Evolutionary conservation across 306 rosid genomes (phyloP).

Genomic region (Ziziphus jujuba): DNA sequence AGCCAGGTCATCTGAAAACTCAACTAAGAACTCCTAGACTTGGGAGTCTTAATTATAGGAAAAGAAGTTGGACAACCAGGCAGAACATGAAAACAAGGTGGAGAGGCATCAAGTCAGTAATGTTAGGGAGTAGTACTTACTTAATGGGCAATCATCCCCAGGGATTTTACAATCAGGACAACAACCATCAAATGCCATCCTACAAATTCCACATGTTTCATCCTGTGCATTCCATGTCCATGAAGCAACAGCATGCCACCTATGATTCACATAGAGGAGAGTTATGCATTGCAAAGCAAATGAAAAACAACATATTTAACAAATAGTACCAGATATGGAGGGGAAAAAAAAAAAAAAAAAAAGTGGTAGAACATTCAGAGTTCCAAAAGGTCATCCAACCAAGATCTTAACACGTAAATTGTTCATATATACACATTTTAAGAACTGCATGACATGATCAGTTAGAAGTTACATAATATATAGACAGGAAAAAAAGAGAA

Average conservation of each 20-base stretch:
- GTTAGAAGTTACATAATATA: too few species aligned
- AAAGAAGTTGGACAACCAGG: too few species aligned
- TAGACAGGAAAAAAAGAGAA: slow-evolving; percentile 17
- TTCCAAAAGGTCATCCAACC: not conserved
- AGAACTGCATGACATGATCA: not conserved
- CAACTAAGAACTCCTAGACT: too few species aligned
- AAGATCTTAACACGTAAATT: not conserved
- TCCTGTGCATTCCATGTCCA: slow-evolving; percentile 98
- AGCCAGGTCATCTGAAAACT: too few species aligned
- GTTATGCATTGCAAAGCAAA: not conserved
- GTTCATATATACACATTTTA: not conserved
- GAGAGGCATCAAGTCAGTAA: not conserved
- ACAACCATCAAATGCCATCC: slow-evolving; percentile 97
- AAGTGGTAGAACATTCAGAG: not conserved
- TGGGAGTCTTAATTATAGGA: too few species aligned
- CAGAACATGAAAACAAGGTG: not conserved
- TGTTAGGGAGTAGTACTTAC: slow-evolving; percentile 46
- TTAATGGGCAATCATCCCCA: slow-evolving; percentile 87
- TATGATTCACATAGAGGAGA: slow-evolving; percentile 29
- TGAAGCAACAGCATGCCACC: slow-evolving; percentile 89
- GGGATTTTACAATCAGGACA: slow-evolving; percentile 93
- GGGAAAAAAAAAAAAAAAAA: not conserved
- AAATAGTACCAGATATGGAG: not conserved
- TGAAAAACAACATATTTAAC: not conserved
- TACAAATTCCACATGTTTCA: slow-evolving; percentile 89